Evolutionary conservation across 1,284 basidiomycete species (phyloP).

Genomic region (Austroboletus novae-zelandiae): DNA sequence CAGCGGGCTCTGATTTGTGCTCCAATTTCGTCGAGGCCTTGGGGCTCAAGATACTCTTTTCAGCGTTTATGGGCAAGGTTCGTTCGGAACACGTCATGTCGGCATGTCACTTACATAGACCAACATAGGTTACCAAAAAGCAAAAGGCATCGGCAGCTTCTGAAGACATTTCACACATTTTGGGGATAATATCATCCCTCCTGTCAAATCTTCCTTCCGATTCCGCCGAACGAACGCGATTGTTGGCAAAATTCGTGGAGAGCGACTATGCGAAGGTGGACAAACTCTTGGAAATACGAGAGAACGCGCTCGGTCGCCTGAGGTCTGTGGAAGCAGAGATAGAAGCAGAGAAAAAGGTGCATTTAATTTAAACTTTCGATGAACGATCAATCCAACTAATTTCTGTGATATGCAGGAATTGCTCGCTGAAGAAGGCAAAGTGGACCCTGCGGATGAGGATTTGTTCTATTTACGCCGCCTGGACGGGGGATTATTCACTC

Average conservation of each 20-base stretch:
- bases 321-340: conserved; percentile 62
- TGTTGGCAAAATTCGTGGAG: conserved; percentile 94
- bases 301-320: conserved; percentile 61
- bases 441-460: conserved; percentile 66
- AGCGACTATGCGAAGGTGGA: conserved; percentile 90
- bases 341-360: conserved; percentile 62
- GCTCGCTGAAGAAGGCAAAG: conserved; percentile 54
- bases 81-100: conserved; percentile 7
- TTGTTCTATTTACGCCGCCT: conserved; percentile 81
- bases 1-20: conserved; percentile 73
- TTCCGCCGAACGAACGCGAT: conserved; percentile 73
- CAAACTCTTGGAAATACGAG: conserved; percentile 85
- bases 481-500: conserved; percentile 83
- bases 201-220: conserved; percentile 90
- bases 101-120: conserved; percentile 4
- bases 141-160: conserved; percentile 59
- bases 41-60: conserved; percentile 88
- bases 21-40: conserved; percentile 84
- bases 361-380: conserved; percentile 5
- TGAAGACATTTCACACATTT: conserved; percentile 84
- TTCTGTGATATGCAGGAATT: conserved; percentile 44
- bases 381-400: neutral
- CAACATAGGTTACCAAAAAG: conserved; percentile 53
- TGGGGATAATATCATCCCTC: conserved; percentile 86
- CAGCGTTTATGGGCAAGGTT: conserved; percentile 92